A percentile compares a stretch with the other conserved stretches of the same genome.
These are phyloP conservation scores for Amoeboaphelidium protococcarum DNA, from an alignment of 371 early-diverging fungal species.

Conservation along the genomic window DNA sequence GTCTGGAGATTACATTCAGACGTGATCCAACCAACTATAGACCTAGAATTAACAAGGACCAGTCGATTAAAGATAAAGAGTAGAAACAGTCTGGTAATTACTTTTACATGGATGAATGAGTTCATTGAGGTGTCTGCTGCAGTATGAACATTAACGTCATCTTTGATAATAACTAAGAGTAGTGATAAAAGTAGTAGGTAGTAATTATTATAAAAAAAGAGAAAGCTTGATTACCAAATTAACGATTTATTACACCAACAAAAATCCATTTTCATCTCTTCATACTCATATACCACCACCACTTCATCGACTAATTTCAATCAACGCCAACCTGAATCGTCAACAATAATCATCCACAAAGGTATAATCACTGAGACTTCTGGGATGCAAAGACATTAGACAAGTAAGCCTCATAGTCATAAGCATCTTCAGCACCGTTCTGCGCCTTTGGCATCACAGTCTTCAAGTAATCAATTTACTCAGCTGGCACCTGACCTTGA, in stretches of 20 bases:
- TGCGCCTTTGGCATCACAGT: constrained; percentile 36
- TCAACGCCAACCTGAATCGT: not conserved
- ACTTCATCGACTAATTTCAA: too few species aligned
- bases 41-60: constrained; percentile 95
- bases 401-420: constrained; percentile 39
- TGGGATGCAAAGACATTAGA: constrained; percentile 24
- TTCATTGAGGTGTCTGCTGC: not conserved
- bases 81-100: constrained; percentile 85
- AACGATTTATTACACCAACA: too few species aligned
- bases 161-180: too few species aligned
- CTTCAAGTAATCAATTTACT: constrained; percentile 39
- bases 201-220: too few species aligned
- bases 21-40: constrained; percentile 96
- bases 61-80: constrained; percentile 92
- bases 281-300: too few species aligned
- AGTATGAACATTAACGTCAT: too few species aligned
- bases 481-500: constrained; percentile 30
- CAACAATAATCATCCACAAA: not conserved
- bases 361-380: not conserved
- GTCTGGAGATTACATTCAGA: constrained; percentile 94
- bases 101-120: constrained; percentile 50
- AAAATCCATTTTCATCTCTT: too few species aligned
- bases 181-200: too few species aligned
- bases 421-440: constrained; percentile 19
- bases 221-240: too few species aligned